phyloP scores from a whole-genome alignment of 208 protist species.

The Trypanosoma lewisi region DNA sequence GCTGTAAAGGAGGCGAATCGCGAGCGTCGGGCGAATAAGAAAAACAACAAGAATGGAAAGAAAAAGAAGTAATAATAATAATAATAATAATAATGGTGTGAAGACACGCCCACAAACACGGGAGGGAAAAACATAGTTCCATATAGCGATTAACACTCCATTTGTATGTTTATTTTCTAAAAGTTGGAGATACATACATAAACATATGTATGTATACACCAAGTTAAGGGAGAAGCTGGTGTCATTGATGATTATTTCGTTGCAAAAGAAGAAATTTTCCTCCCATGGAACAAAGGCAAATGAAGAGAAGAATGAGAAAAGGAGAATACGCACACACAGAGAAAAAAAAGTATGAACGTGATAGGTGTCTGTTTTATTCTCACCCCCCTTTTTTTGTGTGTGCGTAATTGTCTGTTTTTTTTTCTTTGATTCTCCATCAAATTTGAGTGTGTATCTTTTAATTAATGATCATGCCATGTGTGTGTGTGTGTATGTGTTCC shows the following conservation, averaged over 20 bases:
- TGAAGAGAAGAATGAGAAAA: no score
- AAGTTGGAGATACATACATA: neutral
- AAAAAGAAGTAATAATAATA: conserved; percentile 45
- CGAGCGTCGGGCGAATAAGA: conserved; percentile 70
- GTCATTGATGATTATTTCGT: no score
- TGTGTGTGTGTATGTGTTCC: conserved; percentile 2
- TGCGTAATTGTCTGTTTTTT: neutral
- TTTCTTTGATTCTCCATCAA: neutral
- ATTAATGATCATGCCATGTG: no score
- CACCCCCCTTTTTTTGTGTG: no score
- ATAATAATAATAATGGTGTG: conserved; percentile 12
- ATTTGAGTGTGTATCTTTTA: no score
- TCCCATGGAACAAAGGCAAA: no score
- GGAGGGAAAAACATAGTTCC: neutral
- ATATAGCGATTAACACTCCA: neutral
- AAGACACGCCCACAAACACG: neutral
- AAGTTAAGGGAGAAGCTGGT: neutral
- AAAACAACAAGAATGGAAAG: conserved; percentile 47
- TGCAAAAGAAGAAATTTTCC: no score
- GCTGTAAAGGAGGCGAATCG: conserved; percentile 80
- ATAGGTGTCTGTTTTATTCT: no score
- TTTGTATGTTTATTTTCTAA: no score
- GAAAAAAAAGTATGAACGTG: no score
- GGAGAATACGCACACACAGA: no score
- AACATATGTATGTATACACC: neutral